These are phyloP conservation scores for Leonotis leonurus DNA, from an alignment of 257 asterid species.

Conservation along the genomic window DNA sequence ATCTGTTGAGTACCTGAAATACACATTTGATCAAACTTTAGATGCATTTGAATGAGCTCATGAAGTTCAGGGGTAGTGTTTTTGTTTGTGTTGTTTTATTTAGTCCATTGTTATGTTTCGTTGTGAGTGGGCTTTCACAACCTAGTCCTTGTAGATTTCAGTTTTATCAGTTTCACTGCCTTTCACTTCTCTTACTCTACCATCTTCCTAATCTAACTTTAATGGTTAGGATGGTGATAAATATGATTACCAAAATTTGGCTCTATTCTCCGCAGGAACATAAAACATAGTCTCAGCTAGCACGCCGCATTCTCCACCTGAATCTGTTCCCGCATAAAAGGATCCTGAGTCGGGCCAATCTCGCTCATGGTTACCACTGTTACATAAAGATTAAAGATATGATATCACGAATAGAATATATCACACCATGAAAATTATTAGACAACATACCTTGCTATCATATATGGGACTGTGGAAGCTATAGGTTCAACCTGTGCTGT, in stretches of 20 bases:
- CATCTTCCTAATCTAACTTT: background rate
- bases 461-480: constrained; percentile 70
- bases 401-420: background rate
- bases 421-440: background rate
- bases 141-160: background rate
- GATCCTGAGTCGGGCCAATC: constrained; percentile 74
- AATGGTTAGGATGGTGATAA: background rate
- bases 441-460: constrained; percentile 70
- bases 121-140: no score
- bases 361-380: constrained; percentile 74
- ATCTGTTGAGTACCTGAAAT: constrained; percentile 62
- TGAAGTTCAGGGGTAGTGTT: background rate
- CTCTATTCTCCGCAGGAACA: constrained; percentile 71
- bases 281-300: constrained; percentile 66
- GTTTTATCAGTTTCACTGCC: background rate
- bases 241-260: constrained; percentile 52
- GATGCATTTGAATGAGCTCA: background rate
- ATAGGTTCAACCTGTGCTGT: constrained; percentile 83
- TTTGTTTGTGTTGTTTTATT: background rate
- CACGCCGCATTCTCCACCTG: constrained; percentile 83
- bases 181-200: background rate
- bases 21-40: background rate
- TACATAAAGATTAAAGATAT: background rate
- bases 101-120: background rate
- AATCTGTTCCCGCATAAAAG: constrained; percentile 51